A percentile compares a stretch with the other conserved stretches of the same genome.
These are phyloP conservation scores for Fusarium abutilonis DNA, from an alignment of 2,329 filamentous ascomycete species.

Conservation along the genomic window DNA sequence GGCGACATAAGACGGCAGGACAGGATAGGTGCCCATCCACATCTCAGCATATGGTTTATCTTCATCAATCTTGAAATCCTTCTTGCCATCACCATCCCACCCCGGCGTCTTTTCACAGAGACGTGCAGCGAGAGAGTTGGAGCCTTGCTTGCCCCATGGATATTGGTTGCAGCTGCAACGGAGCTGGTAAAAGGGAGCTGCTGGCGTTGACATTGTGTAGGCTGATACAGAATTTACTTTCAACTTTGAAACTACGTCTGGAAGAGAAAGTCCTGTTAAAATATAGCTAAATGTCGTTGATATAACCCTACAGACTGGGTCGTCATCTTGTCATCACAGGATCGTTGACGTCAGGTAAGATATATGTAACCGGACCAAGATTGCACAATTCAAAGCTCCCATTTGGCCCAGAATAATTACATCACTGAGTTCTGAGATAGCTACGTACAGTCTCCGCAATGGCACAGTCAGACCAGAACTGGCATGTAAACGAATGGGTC, in stretches of 20 bases:
- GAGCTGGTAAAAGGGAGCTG: conserved; percentile 56
- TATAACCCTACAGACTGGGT: conserved; percentile 1
- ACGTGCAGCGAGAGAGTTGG: conserved; percentile 70
- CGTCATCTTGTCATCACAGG: conserved; percentile 40
- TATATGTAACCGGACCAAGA: conserved; percentile 12
- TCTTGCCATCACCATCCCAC: conserved; percentile 34
- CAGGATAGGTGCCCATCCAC: conserved; percentile 83
- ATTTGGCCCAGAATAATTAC: conserved; percentile 32
- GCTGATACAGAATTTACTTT: not conserved
- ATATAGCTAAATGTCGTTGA: not conserved
- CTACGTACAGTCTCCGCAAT: conserved; percentile 10
- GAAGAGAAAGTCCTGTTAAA: not conserved
- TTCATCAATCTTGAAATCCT: conserved; percentile 70
- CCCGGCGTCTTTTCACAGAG: conserved; percentile 73
- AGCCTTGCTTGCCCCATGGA: conserved; percentile 75
- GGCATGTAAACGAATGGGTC: not conserved
- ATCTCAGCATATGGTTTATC: conserved; percentile 70
- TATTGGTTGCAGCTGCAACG: conserved; percentile 66
- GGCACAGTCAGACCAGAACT: not conserved
- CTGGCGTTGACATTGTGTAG: conserved; percentile 34
- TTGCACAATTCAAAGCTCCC: conserved; percentile 1
- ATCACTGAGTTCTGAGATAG: conserved; percentile 13
- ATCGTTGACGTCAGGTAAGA: conserved; percentile 38
- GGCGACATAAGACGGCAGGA: conserved; percentile 71
- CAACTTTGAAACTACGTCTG: too few relatives aligned